Base-by-base conservation (phyloP, 352 stramenopile species). In the Plasmopara viticola region DNA sequence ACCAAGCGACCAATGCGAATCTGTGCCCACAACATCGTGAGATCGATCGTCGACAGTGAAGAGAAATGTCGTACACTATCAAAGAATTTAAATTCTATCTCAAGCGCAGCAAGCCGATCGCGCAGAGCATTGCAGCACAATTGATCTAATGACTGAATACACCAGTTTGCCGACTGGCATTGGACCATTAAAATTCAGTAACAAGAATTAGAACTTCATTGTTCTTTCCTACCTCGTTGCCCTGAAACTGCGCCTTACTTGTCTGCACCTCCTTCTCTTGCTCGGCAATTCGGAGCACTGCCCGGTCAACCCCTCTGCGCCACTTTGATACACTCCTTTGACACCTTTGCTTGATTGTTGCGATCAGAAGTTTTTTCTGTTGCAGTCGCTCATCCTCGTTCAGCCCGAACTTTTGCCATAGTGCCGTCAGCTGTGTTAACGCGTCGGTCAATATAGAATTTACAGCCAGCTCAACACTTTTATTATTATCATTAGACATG, bases 11-110 rank as follows among this genome's bases (percentile, higher is more conserved):
- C n/a, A n/a, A n/a, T n/a, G n/a, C n/a, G n/a, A n/a, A n/a, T n/a
- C n/a, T n/a, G n/a, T n/a, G n/a, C n/a, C n/a, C n/a, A n/a, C n/a
- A n/a, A n/a, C n/a, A n/a, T n/a, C n/a, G n/a, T n/a, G n/a, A n/a
- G n/a, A n/a, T n/a, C n/a, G n/a, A n/a, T n/a, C n/a, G n/a, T n/a
- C n/a, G n/a, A n/a, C n/a, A 25, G 20, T 25, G 20, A 25, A 25
- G 1, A 25, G 20, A 25, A 25, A 25, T 25, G 20, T 25, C 30
- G 30, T 58, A 80, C 70, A 51, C 64, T 67, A 15, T 76, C 55
- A 4, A 81, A 40, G 31, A 68, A 70, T 14, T 72, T 63, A 31
- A 64, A 66, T 34, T 77, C 70, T 38, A 72, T 59, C 45, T 75
- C 62, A 29, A 81, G 43, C 12, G 62, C 52, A 10, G 58, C 56